Evolutionary conservation across 2,329 filamentous ascomycete species (phyloP), one percentile per base, ranked within the genome.

Genomic region (Pezizomycotina sp.): DNA sequence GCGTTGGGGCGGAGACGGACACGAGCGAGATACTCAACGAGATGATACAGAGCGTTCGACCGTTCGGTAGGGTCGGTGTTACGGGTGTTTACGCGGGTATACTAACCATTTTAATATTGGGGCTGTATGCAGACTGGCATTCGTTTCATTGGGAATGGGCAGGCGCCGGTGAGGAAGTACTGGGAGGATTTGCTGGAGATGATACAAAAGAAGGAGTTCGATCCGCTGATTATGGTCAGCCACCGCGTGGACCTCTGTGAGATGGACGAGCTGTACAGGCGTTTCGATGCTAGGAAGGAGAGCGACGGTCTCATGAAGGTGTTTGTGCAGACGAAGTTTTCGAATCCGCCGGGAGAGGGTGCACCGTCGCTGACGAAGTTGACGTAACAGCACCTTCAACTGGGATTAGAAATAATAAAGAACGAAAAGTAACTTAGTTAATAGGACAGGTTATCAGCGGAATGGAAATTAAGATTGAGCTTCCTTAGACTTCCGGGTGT

Each of bases 71-170:
- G 5, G 74, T 73, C 36, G 80, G 82, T 14, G 65, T 92, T 38
- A 91, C 81, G 0, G 81, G 80, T 35, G 69, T 73, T 7, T 74
- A 74, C 47, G 33, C 6, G 27, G 7, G 1, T 45, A 74, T 66
- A 80, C 75, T 14, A 83, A 82, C 57, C 76, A 81, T 56, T 80
- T 86, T 63, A 81, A 81, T 58, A 74, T 86, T 48, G 80, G 82
- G 6, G 74, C 78, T 0, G 54, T 91, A 91, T 91, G 81, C 72
- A 91, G 59, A 73, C 78, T 20, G 81, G 81, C n/a, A 71, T 91
- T 48, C 74, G 78, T 1, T 66, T 92, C 27, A 83, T 72, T 46
- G 70, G 71, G 26, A 74, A 74, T 47, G 70, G 71, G 3, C 71
- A 74, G 53, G 69, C 69, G 2, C 81, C 81, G 0, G 79, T 91